phyloP scores from a whole-genome alignment of 2,329 filamentous ascomycete species.

The Xylariaceae sp. region DNA sequence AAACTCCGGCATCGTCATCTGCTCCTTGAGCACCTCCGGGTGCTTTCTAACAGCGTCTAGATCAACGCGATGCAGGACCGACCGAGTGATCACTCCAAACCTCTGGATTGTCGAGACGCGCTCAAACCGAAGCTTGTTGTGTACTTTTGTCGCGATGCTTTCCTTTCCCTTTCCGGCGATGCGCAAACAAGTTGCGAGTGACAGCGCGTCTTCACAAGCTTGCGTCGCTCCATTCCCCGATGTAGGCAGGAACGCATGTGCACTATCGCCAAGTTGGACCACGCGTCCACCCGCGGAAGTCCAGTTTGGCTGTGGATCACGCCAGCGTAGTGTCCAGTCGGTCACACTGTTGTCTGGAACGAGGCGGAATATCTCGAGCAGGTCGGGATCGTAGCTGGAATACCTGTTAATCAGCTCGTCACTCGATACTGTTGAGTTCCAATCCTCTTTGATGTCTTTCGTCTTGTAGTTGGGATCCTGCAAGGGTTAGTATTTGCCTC shows the following conservation, averaged over 20 bases:
- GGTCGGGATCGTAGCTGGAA: neutral
- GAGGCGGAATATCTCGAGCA: conserved; percentile 6
- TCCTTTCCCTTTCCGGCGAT: conserved; percentile 21
- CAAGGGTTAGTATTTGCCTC: neutral
- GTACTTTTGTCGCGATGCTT: conserved; percentile 22
- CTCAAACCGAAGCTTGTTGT: conserved; percentile 27
- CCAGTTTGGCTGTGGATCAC: conserved; percentile 30
- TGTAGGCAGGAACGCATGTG: conserved; percentile 33
- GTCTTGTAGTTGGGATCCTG: neutral
- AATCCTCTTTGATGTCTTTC: conserved; percentile 9
- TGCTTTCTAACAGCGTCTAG: conserved; percentile 3
- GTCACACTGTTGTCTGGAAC: conserved; percentile 27
- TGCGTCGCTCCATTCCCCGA: conserved; percentile 32
- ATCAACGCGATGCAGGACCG: conserved; percentile 3
- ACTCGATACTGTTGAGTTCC: neutral
- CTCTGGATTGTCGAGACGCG: conserved; percentile 16
- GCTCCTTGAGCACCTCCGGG: conserved; percentile 2
- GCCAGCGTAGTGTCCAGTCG: conserved; percentile 33
- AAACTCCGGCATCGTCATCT: conserved; percentile 11
- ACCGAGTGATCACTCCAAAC: conserved; percentile 13
- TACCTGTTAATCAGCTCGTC: neutral
- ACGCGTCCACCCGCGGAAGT: conserved; percentile 26
- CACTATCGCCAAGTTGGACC: conserved; percentile 32
- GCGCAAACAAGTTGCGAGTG: conserved; percentile 28
- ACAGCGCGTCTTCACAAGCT: conserved; percentile 33